Percentiles rank a stretch among this genome's conserved stretches.
Conservation (phyloP, 768 basidiomycete genomes). For the Calocera viscosa region DNA sequence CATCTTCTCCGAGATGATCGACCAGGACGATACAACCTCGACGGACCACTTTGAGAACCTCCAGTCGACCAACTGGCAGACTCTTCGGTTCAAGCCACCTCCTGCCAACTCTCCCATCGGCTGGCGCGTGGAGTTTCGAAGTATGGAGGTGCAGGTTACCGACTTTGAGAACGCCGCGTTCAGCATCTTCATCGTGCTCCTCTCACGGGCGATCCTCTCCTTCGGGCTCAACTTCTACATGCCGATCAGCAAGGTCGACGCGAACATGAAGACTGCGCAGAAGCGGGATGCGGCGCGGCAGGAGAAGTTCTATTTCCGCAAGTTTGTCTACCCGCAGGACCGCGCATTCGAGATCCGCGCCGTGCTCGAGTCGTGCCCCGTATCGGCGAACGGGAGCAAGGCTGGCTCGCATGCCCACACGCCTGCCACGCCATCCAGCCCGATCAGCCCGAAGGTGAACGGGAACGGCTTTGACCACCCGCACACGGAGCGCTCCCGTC, state of each 20-base stretch:
- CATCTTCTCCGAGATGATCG: constrained; percentile 82
- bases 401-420: constrained; percentile 5
- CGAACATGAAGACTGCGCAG: constrained; percentile 90
- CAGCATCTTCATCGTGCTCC: constrained; percentile 82
- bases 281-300: constrained; percentile 57
- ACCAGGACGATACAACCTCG: constrained; percentile 77
- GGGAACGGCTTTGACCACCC: neutral
- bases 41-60: constrained; percentile 98
- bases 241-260: constrained; percentile 96
- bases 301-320: constrained; percentile 84
- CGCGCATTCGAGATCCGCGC: constrained; percentile 20
- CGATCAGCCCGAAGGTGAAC: neutral
- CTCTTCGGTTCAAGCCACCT: constrained; percentile 94
- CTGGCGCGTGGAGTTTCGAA: constrained; percentile 96
- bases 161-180: constrained; percentile 99
- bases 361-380: constrained; percentile 21
- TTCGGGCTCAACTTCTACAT: constrained; percentile 92
- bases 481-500: constrained; percentile 3
- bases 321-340: constrained; percentile 58
- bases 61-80: constrained; percentile 99
- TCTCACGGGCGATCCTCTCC: constrained; percentile 84
- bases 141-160: constrained; percentile 98
- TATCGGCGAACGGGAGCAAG: constrained; percentile 22
- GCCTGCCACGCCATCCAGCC: constrained; percentile 6
- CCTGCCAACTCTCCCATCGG: constrained; percentile 86